Evolutionary conservation across 2,329 filamentous ascomycete genomes (phyloP).

Genomic region (Fusarium succisae): DNA sequence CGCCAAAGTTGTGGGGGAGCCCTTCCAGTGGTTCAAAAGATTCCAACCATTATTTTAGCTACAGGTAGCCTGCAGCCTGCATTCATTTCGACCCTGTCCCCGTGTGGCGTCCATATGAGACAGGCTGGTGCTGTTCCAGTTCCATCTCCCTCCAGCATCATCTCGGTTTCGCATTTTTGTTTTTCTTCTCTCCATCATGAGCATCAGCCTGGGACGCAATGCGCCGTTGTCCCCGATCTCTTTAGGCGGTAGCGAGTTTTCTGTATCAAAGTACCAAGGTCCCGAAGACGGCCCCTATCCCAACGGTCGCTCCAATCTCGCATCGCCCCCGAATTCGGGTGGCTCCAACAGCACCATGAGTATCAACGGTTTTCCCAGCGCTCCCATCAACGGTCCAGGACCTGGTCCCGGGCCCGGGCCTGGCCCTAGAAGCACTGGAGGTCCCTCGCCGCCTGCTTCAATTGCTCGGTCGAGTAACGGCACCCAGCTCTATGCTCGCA

Average conservation of each 20-base stretch:
- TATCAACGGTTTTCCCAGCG: slow-evolving; percentile 67
- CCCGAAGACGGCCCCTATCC: slow-evolving; percentile 63
- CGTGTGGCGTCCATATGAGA: slow-evolving; percentile 43
- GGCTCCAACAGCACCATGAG: slow-evolving; percentile 64
- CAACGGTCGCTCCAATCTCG: slow-evolving; percentile 67
- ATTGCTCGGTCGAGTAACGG: slow-evolving; percentile 87
- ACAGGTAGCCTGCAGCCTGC: slow-evolving; percentile 20
- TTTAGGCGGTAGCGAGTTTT: slow-evolving; percentile 86
- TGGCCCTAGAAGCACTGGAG: slow-evolving; percentile 65
- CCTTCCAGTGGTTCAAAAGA: slow-evolving; percentile 28
- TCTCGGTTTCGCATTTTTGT: slow-evolving; percentile 31
- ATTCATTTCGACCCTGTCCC: slow-evolving; percentile 40
- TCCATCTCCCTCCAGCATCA: slow-evolving; percentile 41
- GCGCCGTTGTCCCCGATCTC: slow-evolving; percentile 84
- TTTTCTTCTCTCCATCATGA: slow-evolving; percentile 63
- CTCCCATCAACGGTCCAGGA: slow-evolving; percentile 46
- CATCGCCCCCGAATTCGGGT: slow-evolving; percentile 76
- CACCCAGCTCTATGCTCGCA: slow-evolving; percentile 71
- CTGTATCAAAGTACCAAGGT: slow-evolving; percentile 73
- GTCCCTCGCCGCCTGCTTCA: slow-evolving; percentile 87
- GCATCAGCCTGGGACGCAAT: slow-evolving; percentile 66
- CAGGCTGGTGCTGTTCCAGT: slow-evolving; percentile 37
- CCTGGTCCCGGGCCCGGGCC: slow-evolving; percentile 58
- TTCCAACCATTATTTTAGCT: slow-evolving; percentile 33
- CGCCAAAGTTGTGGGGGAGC: slow-evolving; percentile 44